A percentile compares a stretch with the other conserved stretches of the same genome.
phyloP scores from a whole-genome alignment of 345 rosid genomes.

The Brassica incana region DNA sequence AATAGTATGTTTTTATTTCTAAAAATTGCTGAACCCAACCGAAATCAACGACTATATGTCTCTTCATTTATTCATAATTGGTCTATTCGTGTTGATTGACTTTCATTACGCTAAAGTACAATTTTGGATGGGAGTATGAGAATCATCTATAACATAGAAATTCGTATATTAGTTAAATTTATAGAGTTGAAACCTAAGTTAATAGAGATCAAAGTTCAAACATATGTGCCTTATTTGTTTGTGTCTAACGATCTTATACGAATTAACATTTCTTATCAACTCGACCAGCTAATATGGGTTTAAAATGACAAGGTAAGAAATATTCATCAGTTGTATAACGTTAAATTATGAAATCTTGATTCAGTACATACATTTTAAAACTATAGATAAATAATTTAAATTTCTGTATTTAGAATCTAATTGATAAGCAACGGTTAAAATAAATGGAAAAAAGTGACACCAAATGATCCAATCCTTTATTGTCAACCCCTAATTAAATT shows the following conservation, averaged over 20 bases:
- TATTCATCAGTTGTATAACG: neutral
- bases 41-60: constrained; percentile 6
- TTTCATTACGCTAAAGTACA: constrained; percentile 29
- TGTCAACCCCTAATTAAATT: constrained; percentile 33
- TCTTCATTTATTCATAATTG: neutral
- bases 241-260: neutral
- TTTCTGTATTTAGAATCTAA: neutral
- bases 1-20: neutral
- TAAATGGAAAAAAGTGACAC: neutral
- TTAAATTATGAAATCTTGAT: neutral
- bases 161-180: neutral
- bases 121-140: constrained; percentile 26
- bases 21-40: neutral
- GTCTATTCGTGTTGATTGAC: constrained; percentile 22
- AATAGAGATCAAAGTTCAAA: neutral
- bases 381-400: neutral
- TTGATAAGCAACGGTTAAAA: neutral
- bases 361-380: neutral
- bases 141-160: neutral
- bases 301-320: neutral
- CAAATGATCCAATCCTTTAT: neutral
- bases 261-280: neutral
- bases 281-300: neutral
- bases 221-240: neutral
- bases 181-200: neutral